Base-by-base conservation (phyloP, 257 asterid genomes). In the Paulownia fortunei region DNA sequence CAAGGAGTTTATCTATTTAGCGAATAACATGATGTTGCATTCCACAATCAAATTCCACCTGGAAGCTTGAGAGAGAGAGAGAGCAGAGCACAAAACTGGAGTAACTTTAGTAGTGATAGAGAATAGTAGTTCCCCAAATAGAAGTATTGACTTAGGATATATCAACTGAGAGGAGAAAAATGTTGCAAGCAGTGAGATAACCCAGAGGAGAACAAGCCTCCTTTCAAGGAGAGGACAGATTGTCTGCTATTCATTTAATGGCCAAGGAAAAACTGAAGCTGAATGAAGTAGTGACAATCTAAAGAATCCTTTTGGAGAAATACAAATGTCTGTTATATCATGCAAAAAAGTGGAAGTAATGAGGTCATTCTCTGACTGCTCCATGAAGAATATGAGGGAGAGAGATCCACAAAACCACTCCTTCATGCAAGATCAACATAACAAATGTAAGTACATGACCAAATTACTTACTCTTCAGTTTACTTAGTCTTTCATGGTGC, bases 381-480 rank as follows among this genome's bases (percentile, higher is more conserved):
- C 34, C 75, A 76, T 23, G 36, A 36, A 36, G 47, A 56, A 58
- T 70, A 66, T 12, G 32, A 27, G 61, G 18, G 46, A 6, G 63
- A 27, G 39, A 34, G 47, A 58, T 41, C 63, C 27, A 69, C 24
- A 19, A 30, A 27, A 34, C 36, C 36, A 44, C 18, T 13, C 9
- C 41, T n/a, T 16, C 27, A 26, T 75, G 79, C 21, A 62, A 47
- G 73, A 47, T 18, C 41, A 49, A 21, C 19, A 5, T 32, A 23
- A 34, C 30, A 72, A 52, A 54, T 41, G 61, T 44, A 61, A 78
- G 69, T 42, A 68, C 23, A 56, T 12, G 11, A 69, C 44, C 42
- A 46, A 56, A 52, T 65, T 65, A 8, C 21, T 58, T 44, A 32
- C 56, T 41, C 61, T 54, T 55, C 58, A 41, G 27, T n/a, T 32